Conservation (phyloP, 2,329 filamentous ascomycete species). For the Ceratocystis papillata region DNA sequence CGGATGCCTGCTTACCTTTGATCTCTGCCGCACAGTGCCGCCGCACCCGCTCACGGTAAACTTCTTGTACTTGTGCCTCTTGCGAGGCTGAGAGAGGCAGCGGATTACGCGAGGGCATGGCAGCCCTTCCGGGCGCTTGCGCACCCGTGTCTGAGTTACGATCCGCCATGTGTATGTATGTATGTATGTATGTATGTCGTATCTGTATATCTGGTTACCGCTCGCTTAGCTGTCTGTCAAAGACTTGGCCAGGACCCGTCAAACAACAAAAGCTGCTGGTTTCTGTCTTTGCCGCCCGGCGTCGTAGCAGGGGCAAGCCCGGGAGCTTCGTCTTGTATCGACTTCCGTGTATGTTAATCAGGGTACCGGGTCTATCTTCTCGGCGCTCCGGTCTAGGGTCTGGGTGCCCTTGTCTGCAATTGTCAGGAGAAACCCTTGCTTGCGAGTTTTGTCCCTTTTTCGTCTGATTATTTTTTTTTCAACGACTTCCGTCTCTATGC, state of each 20-base stretch:
- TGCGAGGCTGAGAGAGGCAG: slow-evolving; percentile 72
- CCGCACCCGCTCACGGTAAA: slow-evolving; percentile 72
- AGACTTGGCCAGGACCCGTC: no score
- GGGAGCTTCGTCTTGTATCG: no score
- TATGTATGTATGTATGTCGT: background rate
- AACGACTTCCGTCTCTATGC: no score
- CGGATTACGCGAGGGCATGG: slow-evolving; percentile 60
- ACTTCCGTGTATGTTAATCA: no score
- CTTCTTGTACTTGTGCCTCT: slow-evolving; percentile 68
- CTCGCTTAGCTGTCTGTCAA: no score
- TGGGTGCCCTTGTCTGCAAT: no score
- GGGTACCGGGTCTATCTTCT: no score
- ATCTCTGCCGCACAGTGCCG: slow-evolving; percentile 66
- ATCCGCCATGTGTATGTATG: slow-evolving; percentile 7
- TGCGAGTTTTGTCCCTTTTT: background rate
- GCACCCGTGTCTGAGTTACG: background rate
- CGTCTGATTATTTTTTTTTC: background rate
- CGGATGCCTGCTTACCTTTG: slow-evolving; percentile 44
- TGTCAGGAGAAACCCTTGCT: background rate
- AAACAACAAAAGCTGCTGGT: no score
- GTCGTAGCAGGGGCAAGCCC: no score
- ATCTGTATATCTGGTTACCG: background rate
- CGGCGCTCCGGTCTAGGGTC: no score
- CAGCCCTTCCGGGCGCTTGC: slow-evolving; percentile 27
- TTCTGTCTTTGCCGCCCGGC: no score